These are phyloP conservation scores for Nicotiana tabacum DNA, from an alignment of 257 asterid genomes.

Conservation along the genomic window DNA sequence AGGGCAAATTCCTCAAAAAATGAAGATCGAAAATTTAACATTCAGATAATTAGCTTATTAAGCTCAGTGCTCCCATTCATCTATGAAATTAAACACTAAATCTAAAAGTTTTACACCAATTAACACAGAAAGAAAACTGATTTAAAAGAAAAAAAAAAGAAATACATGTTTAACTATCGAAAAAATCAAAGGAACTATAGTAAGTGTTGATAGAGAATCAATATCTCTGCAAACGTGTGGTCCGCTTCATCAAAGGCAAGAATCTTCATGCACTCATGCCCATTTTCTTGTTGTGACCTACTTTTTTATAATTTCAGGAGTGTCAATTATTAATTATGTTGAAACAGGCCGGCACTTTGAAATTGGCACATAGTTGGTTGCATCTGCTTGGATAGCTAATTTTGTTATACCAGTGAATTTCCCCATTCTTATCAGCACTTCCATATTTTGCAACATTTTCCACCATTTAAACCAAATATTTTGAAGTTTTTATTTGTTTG, in stretches of 20 bases:
- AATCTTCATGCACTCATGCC: slow-evolving; percentile 71
- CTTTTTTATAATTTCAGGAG: slow-evolving; percentile 79
- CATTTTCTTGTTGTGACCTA: slow-evolving; percentile 56
- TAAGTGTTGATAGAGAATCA: background rate
- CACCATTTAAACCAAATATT: background rate
- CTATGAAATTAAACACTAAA: background rate
- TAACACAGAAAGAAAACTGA: background rate
- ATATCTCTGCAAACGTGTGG: slow-evolving; percentile 52
- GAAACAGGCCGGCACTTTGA: slow-evolving; percentile 51
- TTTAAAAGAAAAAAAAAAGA: background rate
- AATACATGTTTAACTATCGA: background rate
- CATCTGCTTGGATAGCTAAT: slow-evolving; percentile 63
- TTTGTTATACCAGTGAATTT: slow-evolving; percentile 70
- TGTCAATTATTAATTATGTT: slow-evolving; percentile 82
- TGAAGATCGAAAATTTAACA: too few relatives aligned
- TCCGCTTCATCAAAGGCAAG: slow-evolving; percentile 97
- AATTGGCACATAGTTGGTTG: slow-evolving; percentile 42
- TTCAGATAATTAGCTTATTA: too few relatives aligned
- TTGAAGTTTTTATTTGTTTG: too few relatives aligned
- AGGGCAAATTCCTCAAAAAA: too few relatives aligned
- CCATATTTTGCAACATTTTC: slow-evolving; percentile 58
- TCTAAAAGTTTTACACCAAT: background rate
- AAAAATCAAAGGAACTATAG: background rate
- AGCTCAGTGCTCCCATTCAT: too few relatives aligned
- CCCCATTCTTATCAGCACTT: slow-evolving; percentile 89